These are phyloP conservation scores for Fusarium sp. DNA, from an alignment of 2,329 filamentous ascomycete genomes.

Conservation along the genomic window DNA sequence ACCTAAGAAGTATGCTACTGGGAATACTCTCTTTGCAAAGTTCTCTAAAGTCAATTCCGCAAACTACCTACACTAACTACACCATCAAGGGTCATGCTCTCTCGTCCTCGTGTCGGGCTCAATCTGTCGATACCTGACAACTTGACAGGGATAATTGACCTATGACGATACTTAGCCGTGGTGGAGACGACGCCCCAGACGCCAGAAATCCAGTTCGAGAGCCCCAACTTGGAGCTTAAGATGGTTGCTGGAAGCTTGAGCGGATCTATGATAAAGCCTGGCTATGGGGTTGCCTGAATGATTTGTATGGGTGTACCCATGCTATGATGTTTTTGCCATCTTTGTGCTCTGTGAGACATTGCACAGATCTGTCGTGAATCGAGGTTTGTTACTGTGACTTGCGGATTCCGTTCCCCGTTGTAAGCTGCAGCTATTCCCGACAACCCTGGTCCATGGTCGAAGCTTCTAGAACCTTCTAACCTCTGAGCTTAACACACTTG, in stretches of 20 bases:
- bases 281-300: background rate
- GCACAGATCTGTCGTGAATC: slow-evolving; percentile 3
- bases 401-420: slow-evolving; percentile 8
- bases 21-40: background rate
- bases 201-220: slow-evolving; percentile 23
- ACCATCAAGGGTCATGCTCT: slow-evolving; percentile 1
- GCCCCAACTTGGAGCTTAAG: background rate
- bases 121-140: slow-evolving; percentile 39
- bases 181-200: slow-evolving; percentile 30
- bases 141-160: slow-evolving; percentile 27
- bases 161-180: slow-evolving; percentile 40
- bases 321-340: background rate
- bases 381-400: slow-evolving; percentile 4
- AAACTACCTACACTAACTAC: background rate
- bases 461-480: slow-evolving; percentile 45
- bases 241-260: slow-evolving; percentile 13
- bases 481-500: background rate
- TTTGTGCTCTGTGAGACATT: background rate
- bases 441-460: slow-evolving; percentile 23
- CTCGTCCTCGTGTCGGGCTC: slow-evolving; percentile 23
- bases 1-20: background rate
- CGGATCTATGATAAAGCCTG: background rate
- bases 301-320: background rate
- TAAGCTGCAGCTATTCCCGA: slow-evolving; percentile 29
- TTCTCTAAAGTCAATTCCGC: background rate